Percentiles rank a stretch among this genome's conserved stretches.
These are phyloP conservation scores for Cryptosporidium viatorum DNA, from an alignment of 169 alveolate species.

Conservation along the genomic window DNA sequence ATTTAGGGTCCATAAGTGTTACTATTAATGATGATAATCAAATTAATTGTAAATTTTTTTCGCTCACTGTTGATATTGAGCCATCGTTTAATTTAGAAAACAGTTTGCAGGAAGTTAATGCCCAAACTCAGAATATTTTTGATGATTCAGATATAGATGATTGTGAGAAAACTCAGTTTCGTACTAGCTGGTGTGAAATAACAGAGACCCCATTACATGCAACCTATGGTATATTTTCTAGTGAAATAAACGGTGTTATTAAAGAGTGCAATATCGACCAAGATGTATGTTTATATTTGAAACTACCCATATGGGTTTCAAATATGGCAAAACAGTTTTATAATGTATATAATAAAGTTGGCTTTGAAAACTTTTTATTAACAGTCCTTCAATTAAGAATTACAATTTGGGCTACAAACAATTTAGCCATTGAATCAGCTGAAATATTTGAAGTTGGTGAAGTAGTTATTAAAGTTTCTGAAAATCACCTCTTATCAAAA, in stretches of 20 bases:
- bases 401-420: conserved; percentile 31
- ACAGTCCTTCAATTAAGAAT: conserved; percentile 27
- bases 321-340: conserved; percentile 36
- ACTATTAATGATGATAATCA: conserved; percentile 23
- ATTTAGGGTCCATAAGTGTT: conserved; percentile 24
- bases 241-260: conserved; percentile 22
- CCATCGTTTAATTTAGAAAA: conserved; percentile 28
- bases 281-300: background rate
- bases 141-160: conserved; percentile 32
- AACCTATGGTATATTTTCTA: conserved; percentile 21
- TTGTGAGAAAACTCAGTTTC: conserved; percentile 20
- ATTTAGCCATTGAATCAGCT: background rate
- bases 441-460: conserved; percentile 40
- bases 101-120: background rate
- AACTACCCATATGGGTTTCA: conserved; percentile 34
- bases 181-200: conserved; percentile 33
- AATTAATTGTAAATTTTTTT: conserved; percentile 4
- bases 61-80: conserved; percentile 34
- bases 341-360: background rate
- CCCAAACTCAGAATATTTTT: background rate
- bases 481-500: conserved; percentile 19
- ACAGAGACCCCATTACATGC: background rate
- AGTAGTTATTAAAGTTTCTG: background rate
- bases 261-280: conserved; percentile 37
- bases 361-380: conserved; percentile 22